Conservation (phyloP, 352 stramenopile species). For the Phytophthora meadii region DNA sequence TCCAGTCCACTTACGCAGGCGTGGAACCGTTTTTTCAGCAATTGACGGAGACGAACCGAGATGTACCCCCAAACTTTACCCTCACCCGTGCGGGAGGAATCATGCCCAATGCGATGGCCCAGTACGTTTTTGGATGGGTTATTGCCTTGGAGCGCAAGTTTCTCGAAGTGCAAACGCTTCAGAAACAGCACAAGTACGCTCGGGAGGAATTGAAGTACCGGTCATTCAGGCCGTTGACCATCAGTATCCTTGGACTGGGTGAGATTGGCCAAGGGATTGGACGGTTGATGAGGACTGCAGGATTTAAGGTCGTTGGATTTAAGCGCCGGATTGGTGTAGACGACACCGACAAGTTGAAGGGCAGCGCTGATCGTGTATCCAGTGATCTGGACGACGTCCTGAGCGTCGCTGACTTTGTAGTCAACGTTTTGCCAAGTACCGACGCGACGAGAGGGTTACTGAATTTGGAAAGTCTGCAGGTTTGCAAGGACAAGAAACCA, state of each 20-base stretch:
- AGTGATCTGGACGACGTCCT: conserved; percentile 59
- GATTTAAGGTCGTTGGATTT: conserved; percentile 73
- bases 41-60: background rate
- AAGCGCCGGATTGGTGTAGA: conserved; percentile 48
- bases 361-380: conserved; percentile 51
- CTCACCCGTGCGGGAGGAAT: conserved; percentile 55
- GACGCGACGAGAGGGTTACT: conserved; percentile 75
- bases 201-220: conserved; percentile 37
- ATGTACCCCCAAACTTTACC: conserved; percentile 33
- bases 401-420: conserved; percentile 69
- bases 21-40: conserved; percentile 51
- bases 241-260: conserved; percentile 64
- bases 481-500: conserved; percentile 60
- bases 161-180: conserved; percentile 41
- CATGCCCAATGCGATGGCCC: conserved; percentile 52
- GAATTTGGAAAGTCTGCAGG: conserved; percentile 44
- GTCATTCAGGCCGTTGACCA: conserved; percentile 44
- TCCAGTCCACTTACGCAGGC: conserved; percentile 60
- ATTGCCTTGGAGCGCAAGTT: conserved; percentile 51
- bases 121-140: conserved; percentile 59
- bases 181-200: conserved; percentile 40
- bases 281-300: conserved; percentile 48
- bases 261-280: conserved; percentile 72
- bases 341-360: conserved; percentile 4
- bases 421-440: conserved; percentile 89